These are phyloP conservation scores for Clarireedia sp. DNA, from an alignment of 2,329 filamentous ascomycete species.

Conservation along the genomic window DNA sequence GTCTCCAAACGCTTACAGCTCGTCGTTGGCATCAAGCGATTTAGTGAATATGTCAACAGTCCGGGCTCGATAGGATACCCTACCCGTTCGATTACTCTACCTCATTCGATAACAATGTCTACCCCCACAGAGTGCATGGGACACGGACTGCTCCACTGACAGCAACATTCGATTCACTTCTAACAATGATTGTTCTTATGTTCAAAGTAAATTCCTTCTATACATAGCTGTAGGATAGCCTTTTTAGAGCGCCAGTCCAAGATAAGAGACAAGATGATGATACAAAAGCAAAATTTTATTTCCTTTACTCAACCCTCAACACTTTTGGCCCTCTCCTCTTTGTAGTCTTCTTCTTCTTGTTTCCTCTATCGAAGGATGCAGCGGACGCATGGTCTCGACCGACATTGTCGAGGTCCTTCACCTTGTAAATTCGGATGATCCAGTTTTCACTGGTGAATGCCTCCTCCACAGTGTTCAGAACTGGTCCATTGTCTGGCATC, in stretches of 20 bases:
- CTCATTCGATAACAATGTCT: no score
- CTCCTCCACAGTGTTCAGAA: constrained; percentile 85
- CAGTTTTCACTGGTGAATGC: constrained; percentile 99
- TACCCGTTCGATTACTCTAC: no score
- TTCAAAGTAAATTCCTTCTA: constrained; percentile 24
- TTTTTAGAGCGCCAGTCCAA: constrained; percentile 9
- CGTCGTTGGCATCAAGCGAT: no score
- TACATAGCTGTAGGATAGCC: constrained; percentile 15
- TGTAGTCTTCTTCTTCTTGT: constrained; percentile 71
- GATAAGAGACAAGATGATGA: constrained; percentile 22
- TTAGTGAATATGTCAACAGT: no score
- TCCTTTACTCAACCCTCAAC: constrained; percentile 59
- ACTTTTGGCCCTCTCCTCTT: constrained; percentile 68
- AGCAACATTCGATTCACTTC: neutral
- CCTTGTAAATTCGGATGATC: constrained; percentile 99
- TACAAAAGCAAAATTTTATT: constrained; percentile 20
- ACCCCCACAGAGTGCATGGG: no score
- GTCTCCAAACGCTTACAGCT: no score
- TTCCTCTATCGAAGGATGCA: constrained; percentile 65
- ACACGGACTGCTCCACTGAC: no score
- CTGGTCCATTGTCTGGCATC: constrained; percentile 76
- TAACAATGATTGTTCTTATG: constrained; percentile 12
- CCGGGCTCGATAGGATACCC: no score
- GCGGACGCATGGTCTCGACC: constrained; percentile 74
- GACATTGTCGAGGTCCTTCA: constrained; percentile 96